Percentiles rank a stretch among this genome's conserved stretches.
phyloP scores from a whole-genome alignment of 164 flowering plant species.

The Liriodendron chinense region DNA sequence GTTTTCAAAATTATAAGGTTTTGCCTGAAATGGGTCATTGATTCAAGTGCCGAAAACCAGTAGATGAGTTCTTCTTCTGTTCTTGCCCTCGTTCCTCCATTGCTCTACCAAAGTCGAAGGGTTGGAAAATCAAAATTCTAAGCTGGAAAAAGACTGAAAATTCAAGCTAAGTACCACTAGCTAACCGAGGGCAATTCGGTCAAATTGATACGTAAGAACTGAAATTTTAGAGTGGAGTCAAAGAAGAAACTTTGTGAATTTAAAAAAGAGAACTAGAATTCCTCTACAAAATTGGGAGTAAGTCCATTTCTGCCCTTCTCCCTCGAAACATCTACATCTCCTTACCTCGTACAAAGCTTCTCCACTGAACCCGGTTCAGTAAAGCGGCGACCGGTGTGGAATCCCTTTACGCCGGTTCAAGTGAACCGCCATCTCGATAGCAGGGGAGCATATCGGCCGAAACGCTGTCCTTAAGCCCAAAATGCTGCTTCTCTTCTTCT shows the following conservation, averaged over 20 bases:
- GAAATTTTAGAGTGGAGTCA: background rate
- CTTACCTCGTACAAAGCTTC: background rate
- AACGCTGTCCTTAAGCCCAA: constrained; percentile 25
- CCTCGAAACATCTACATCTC: background rate
- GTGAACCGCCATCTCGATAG: constrained; percentile 18
- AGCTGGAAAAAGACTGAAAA: background rate
- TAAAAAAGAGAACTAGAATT: background rate
- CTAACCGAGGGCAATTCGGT: no score
- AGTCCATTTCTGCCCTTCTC: background rate
- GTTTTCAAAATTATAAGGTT: background rate
- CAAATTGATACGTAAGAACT: background rate
- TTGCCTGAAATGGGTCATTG: background rate
- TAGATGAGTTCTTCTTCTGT: no score
- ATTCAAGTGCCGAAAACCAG: background rate
- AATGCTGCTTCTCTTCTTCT: constrained; percentile 37
- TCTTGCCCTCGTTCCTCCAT: no score
- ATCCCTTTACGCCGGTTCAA: constrained; percentile 65
- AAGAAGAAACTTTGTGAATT: background rate
- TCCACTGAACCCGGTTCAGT: constrained; percentile 18
- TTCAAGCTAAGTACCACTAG: background rate
- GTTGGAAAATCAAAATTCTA: background rate
- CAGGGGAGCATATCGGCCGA: constrained; percentile 35
- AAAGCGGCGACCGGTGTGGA: constrained; percentile 71
- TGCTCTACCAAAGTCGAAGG: no score
- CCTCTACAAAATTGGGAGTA: constrained; percentile 41